Conservation (phyloP, 2,329 filamentous ascomycete genomes). For the Mollisia scopiformis region DNA sequence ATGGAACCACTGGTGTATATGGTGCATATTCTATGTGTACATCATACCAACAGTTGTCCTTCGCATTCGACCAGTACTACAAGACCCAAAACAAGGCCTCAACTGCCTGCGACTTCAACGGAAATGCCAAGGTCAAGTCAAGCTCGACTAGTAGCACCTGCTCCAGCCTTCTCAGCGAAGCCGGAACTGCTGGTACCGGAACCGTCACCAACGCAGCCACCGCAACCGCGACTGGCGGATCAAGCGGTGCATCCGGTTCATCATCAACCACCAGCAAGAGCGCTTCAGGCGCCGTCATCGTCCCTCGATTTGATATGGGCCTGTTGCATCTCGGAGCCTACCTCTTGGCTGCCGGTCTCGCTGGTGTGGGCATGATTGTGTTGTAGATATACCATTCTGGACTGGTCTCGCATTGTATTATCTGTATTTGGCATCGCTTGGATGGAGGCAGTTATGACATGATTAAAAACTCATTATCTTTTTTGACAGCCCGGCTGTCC, state of each 20-base stretch:
- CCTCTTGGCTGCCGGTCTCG: constrained; percentile 49
- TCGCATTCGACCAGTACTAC: constrained; percentile 76
- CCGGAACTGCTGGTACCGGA: constrained; percentile 63
- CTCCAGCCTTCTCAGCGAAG: constrained; percentile 60
- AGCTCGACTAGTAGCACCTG: constrained; percentile 55
- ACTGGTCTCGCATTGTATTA: constrained; percentile 8
- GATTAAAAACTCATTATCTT: neutral
- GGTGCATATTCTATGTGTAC: constrained; percentile 81
- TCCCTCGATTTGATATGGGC: constrained; percentile 48
- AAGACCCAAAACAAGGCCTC: constrained; percentile 53
- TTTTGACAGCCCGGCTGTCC: neutral
- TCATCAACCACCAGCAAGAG: constrained; percentile 28
- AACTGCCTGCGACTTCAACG: constrained; percentile 72
- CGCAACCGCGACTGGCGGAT: constrained; percentile 42
- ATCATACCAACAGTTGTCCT: constrained; percentile 70
- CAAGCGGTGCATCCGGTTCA: constrained; percentile 32
- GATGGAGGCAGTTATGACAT: constrained; percentile 1
- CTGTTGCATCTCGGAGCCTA: constrained; percentile 52
- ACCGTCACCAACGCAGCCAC: constrained; percentile 53
- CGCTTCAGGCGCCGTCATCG: constrained; percentile 45
- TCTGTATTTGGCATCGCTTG: constrained; percentile 14
- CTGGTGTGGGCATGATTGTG: constrained; percentile 57
- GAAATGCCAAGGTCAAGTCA: constrained; percentile 60
- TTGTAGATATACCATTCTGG: constrained; percentile 42
- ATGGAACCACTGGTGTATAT: constrained; percentile 69